Base-by-base conservation (phyloP, 208 protist species). In the Crithidia brevicula region DNA sequence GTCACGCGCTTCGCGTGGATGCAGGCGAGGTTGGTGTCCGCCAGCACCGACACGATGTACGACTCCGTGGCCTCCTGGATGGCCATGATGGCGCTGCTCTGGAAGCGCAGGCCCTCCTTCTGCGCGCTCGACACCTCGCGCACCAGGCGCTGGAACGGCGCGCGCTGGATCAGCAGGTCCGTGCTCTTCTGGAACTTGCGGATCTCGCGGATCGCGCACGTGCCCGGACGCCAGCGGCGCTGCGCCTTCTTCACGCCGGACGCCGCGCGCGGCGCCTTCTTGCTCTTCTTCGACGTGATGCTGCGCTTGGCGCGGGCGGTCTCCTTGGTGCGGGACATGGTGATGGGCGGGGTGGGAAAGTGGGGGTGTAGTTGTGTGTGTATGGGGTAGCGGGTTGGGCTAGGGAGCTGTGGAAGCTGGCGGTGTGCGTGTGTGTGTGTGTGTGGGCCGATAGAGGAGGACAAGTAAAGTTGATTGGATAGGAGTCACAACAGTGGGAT, bases 191-290 rank as follows among this genome's bases (percentile, higher is more conserved):
- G 88, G 84, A 87, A 94, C 51, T 71, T 77, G 61, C 96, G 82
- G 85, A 99, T 99, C 88, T 99, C 98, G 78, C 98, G 89, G 54
- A 99, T 92, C 34, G 98, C 98, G 33, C 99, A 97, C 20, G 98
- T 99, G 74, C 98, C 98, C 65, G 98, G 98, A 69, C 97, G 83
- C 93, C 95, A 99, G 74, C 76, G 81, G 65, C 98, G 79, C 74
- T 99, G 98, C 45, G 97, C 93, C 89, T 98, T 98, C 93, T 99
- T 99, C 49, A 99, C 81, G 68, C 98, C 98, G 30, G 96, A 81
- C 34, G 77, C 56, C 31, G 89, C 93, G 89, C 98, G 98, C 67
- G 93, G 89, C 23, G 98, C 98, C 38, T 98, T 97, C 92, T 99
- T 99, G 76, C 95, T 97, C 77, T 99, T 77, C 97, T 92, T 79